These are phyloP conservation scores for Nectriaceae sp. DNA, from an alignment of 2,329 filamentous ascomycete species.

Conservation along the genomic window DNA sequence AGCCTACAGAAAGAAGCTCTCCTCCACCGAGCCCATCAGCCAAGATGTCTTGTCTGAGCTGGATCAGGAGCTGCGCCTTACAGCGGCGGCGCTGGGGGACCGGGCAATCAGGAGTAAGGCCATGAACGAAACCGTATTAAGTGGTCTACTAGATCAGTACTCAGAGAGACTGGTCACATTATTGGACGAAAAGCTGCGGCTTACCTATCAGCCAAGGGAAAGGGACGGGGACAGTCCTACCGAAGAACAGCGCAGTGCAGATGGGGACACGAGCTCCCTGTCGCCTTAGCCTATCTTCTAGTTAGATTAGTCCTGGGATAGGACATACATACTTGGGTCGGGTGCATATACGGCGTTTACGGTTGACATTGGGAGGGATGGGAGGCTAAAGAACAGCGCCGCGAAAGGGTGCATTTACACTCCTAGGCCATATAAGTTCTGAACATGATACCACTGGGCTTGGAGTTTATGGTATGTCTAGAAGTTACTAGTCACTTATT, in stretches of 20 bases:
- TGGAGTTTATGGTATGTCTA: constrained; percentile 29
- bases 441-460: constrained; percentile 40
- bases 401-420: constrained; percentile 17
- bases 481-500: too few species aligned
- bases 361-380: neutral
- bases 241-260: constrained; percentile 35
- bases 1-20: constrained; percentile 63
- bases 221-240: constrained; percentile 31
- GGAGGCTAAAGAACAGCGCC: constrained; percentile 14
- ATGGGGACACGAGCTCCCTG: constrained; percentile 37
- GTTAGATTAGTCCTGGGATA: constrained; percentile 8
- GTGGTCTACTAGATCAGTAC: constrained; percentile 72
- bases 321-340: neutral
- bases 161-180: constrained; percentile 71
- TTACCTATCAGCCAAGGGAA: constrained; percentile 41
- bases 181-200: constrained; percentile 69
- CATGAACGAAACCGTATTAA: constrained; percentile 60
- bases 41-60: constrained; percentile 62
- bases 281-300: constrained; percentile 28
- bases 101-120: constrained; percentile 55
- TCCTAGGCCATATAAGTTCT: constrained; percentile 2
- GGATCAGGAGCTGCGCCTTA: constrained; percentile 65
- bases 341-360: neutral
- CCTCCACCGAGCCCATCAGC: constrained; percentile 56
- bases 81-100: constrained; percentile 61